Percentiles rank a stretch among this genome's conserved stretches.
These are phyloP conservation scores for Amylocarpus encephaloides DNA, from an alignment of 2,329 filamentous ascomycete species.

Conservation along the genomic window DNA sequence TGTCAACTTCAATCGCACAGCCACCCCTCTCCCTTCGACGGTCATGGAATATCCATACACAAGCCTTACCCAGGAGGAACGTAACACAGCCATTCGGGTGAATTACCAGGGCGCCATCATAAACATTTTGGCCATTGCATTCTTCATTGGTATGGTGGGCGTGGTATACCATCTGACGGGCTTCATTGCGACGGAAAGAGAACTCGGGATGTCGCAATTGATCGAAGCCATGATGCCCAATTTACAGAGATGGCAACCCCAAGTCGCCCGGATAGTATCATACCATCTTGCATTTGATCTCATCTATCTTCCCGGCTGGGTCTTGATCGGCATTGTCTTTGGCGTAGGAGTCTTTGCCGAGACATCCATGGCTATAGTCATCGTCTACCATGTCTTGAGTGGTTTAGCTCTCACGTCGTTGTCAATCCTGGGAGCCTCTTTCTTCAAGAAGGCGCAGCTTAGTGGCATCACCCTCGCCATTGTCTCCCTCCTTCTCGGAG, in stretches of 20 bases:
- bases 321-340: slow-evolving; percentile 4
- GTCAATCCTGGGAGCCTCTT: slow-evolving; percentile 71
- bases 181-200: slow-evolving; percentile 77
- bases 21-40: slow-evolving; percentile 38
- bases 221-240: slow-evolving; percentile 90
- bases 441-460: slow-evolving; percentile 83
- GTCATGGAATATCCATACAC: slow-evolving; percentile 74
- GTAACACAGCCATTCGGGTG: slow-evolving; percentile 57
- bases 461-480: slow-evolving; percentile 78
- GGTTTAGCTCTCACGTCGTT: slow-evolving; percentile 74
- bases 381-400: slow-evolving; percentile 68
- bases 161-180: slow-evolving; percentile 84
- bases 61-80: slow-evolving; percentile 59
- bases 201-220: slow-evolving; percentile 79
- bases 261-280: slow-evolving; percentile 69
- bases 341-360: slow-evolving; percentile 3
- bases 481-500: slow-evolving; percentile 65
- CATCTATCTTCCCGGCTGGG: slow-evolving; percentile 72
- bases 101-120: slow-evolving; percentile 69
- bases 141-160: slow-evolving; percentile 73
- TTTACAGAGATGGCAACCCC: slow-evolving; percentile 65
- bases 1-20: slow-evolving; percentile 40
- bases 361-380: slow-evolving; percentile 57
- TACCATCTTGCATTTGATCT: slow-evolving; percentile 75
- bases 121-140: slow-evolving; percentile 69